These are phyloP conservation scores for Ophiostoma ulmi DNA, from an alignment of 2,329 filamentous ascomycete genomes.

Conservation along the genomic window DNA sequence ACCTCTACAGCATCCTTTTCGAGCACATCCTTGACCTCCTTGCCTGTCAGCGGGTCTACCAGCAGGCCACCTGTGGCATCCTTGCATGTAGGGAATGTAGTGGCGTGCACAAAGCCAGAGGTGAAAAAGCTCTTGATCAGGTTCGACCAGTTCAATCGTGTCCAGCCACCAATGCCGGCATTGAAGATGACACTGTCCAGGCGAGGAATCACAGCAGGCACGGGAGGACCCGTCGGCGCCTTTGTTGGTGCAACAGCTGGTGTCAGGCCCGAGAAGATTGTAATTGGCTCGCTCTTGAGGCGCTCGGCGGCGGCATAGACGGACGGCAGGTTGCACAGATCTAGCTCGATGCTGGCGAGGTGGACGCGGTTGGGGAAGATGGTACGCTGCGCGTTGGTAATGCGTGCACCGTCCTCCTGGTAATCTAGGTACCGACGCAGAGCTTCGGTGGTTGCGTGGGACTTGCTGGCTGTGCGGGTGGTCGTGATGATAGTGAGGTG, in stretches of 20 bases:
- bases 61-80: constrained; percentile 47
- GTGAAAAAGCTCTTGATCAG: constrained; percentile 54
- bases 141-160: constrained; percentile 63
- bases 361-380: constrained; percentile 49
- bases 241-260: neutral
- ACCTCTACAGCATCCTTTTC: constrained; percentile 42
- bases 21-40: neutral
- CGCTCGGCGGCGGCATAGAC: constrained; percentile 47
- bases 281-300: constrained; percentile 43
- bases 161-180: constrained; percentile 84
- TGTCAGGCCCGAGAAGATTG: constrained; percentile 37
- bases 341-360: constrained; percentile 53
- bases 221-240: neutral
- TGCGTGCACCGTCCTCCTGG: constrained; percentile 35
- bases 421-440: constrained; percentile 58
- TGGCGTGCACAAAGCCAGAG: constrained; percentile 57
- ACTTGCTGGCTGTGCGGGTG: constrained; percentile 71
- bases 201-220: constrained; percentile 53
- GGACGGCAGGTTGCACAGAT: constrained; percentile 54
- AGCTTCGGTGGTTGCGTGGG: constrained; percentile 61
- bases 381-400: constrained; percentile 38
- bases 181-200: constrained; percentile 80
- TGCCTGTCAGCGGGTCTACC: constrained; percentile 43
- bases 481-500: constrained; percentile 77
- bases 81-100: constrained; percentile 78